Base-by-base conservation (phyloP, 2,329 filamentous ascomycete species). In the Amphichorda felina region DNA sequence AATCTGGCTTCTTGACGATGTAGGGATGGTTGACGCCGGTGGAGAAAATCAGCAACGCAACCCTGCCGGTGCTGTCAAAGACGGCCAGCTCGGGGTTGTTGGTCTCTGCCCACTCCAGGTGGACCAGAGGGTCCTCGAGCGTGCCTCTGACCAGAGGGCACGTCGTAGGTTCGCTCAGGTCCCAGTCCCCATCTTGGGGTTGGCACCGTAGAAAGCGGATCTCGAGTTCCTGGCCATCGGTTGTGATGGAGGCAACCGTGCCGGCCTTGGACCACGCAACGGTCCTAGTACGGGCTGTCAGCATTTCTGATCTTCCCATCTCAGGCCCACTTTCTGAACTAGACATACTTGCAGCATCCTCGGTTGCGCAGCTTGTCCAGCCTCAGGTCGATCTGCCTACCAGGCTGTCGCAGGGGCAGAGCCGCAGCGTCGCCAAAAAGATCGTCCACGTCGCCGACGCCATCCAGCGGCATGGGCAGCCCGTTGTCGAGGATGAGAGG, bases 211-310 rank as follows among this genome's bases (percentile, higher is more conserved):
- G 66, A 50, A 84, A 79, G 40, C 79, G 76, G 31, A 94, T 66
- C 50, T 82, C 76, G 35, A 95, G 63, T 11, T 67, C 69, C 33
- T 70, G 70, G 19, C 83, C 82, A 56, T 88, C 81, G 13, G 73
- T 61, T 15, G 79, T 73, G 44, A 96, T 81, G 36, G 79, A 81
- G 19, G 88, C 88, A 45, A 96, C 84, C 40, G 80, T 86, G 30
- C 89, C 89, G 41, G 77, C 73, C 48, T 79, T 87, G 9, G 89
- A 94, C 88, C 89, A 96, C 21, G 82, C 78, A 36, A 95, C 72
- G 43, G 75, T 76, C 53, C 87, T 93, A 46, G 30, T 33, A 31
- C 13, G 18, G 33, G 21, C 27, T 16, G 38, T 46, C 41, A 52
- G 43, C 37, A 17, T 31, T 5, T 19, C 29, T 9, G 28, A 15